Base-by-base conservation (phyloP, 2,329 filamentous ascomycete species). In the Cryphonectria radicalis region DNA sequence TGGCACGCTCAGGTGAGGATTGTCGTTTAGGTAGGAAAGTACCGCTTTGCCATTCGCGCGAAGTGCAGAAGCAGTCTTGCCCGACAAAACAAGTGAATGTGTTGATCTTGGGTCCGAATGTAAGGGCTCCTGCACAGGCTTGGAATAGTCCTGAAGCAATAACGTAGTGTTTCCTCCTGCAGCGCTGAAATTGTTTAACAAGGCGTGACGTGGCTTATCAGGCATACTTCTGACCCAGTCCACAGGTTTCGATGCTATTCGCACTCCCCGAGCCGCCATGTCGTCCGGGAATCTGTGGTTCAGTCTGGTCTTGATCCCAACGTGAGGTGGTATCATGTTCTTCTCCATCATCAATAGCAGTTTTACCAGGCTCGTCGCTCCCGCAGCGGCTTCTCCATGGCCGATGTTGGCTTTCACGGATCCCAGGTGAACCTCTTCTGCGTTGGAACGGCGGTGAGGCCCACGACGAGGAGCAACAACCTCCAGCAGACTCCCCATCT, bases 331-430 rank as follows among this genome's bases (percentile, higher is more conserved):
- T 32, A 86, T 85, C 0, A 72, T 72, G 32, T 77, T 78, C 63
- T 84, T 78, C 67, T 81, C 77, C 60, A 85, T 71, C 82, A 84
- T 84, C 53, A 84, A 70, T 3, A 86, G 73, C 0, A 82, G 78
- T 73, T 86, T 86, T n/a, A 84, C 74, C 37, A 86, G 72, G 19
- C 11, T 17, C 14, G 43, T 25, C 7, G 50, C 76, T 11, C 82
- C 82, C 0, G 82, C 80, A 4, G 80, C 80, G 0, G 80, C 79
- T 69, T 83, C 82, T 25, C 78, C 80, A 70, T 85, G 83, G 0
- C 84, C 83, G 40, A 84, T 78, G 50, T 85, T 85, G 4, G 82
- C 77, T 70, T 85, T 85, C 1, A 81, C 79, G 1, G 82, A 79
- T 0, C 84, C 83, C 3, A 85, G 74, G 67, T 81, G 76, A 7